phyloP scores from a whole-genome alignment of 2,329 filamentous ascomycete species.

The Cladophialophora psammophila region DNA sequence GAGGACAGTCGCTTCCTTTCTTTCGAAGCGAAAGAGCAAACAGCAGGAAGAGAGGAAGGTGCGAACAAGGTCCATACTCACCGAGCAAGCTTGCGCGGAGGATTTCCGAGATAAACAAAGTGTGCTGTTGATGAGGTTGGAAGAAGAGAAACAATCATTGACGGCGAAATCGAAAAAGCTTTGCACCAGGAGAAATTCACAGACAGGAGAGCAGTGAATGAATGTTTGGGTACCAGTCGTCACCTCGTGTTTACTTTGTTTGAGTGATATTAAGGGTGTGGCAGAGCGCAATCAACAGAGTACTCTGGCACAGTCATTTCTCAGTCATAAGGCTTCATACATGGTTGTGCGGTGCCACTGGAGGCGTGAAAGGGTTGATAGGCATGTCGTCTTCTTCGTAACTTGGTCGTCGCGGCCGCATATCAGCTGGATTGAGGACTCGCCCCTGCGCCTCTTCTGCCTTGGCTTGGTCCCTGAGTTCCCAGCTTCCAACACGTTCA shows the following conservation, averaged over 20 bases:
- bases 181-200: slow-evolving; percentile 1
- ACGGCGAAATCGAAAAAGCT: not conserved
- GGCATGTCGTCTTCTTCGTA: slow-evolving; percentile 55
- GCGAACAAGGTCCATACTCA: slow-evolving; percentile 17
- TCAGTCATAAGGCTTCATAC: slow-evolving; percentile 49
- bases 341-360: slow-evolving; percentile 57
- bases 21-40: slow-evolving; percentile 19
- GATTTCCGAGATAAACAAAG: slow-evolving; percentile 5
- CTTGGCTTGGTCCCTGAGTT: slow-evolving; percentile 51
- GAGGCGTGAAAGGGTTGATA: slow-evolving; percentile 49
- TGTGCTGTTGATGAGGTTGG: not conserved
- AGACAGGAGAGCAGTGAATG: not conserved
- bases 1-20: not conserved
- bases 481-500: slow-evolving; percentile 66
- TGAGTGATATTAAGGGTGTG: slow-evolving; percentile 21
- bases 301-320: slow-evolving; percentile 3
- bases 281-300: slow-evolving; percentile 7
- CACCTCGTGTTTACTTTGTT: slow-evolving; percentile 14
- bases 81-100: slow-evolving; percentile 3
- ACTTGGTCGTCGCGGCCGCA: slow-evolving; percentile 47
- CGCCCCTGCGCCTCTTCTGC: slow-evolving; percentile 32
- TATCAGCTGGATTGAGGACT: slow-evolving; percentile 21
- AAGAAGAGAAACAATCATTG: slow-evolving; percentile 7
- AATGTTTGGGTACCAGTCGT: slow-evolving; percentile 4
- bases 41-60: slow-evolving; percentile 4